A percentile compares a stretch with the other conserved stretches of the same genome.
phyloP scores from a whole-genome alignment of 2,329 filamentous ascomycete species.

The Pseudogymnoascus sp. region DNA sequence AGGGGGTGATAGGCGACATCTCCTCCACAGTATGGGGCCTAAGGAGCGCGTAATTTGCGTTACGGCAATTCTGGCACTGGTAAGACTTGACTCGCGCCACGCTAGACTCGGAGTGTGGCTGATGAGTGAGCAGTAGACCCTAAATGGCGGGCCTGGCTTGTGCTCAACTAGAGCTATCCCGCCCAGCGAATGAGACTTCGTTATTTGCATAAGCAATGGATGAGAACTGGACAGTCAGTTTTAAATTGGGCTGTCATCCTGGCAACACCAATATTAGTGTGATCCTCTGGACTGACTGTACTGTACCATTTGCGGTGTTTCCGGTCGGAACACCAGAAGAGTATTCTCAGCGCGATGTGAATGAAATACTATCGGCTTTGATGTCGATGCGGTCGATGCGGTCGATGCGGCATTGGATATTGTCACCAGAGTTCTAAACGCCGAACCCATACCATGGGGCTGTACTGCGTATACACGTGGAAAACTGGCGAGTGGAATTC shows the following conservation, averaged over 20 bases:
- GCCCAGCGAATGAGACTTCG: not conserved
- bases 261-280: not conserved
- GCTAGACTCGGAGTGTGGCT: slow-evolving; percentile 2
- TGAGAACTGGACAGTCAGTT: not conserved
- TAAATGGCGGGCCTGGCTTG: slow-evolving; percentile 1
- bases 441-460: not conserved
- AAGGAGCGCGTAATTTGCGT: slow-evolving; percentile 3
- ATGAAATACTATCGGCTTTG: not conserved
- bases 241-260: not conserved
- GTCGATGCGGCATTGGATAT: not conserved
- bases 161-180: not conserved
- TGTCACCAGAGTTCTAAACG: not conserved
- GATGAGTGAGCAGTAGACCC: slow-evolving; percentile 6
- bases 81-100: not conserved
- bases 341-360: not conserved
- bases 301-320: not conserved
- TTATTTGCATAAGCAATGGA: not conserved
- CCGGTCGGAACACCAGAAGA: not conserved
- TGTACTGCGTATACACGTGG: not conserved
- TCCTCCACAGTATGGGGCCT: not conserved
- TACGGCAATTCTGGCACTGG: not conserved
- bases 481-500: not conserved
- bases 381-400: not conserved
- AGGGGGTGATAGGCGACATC: slow-evolving; percentile 1
- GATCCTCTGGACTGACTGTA: not conserved